Base-by-base conservation (phyloP, 192 early-diverging fungal species). In the Ambispora gerdemannii region DNA sequence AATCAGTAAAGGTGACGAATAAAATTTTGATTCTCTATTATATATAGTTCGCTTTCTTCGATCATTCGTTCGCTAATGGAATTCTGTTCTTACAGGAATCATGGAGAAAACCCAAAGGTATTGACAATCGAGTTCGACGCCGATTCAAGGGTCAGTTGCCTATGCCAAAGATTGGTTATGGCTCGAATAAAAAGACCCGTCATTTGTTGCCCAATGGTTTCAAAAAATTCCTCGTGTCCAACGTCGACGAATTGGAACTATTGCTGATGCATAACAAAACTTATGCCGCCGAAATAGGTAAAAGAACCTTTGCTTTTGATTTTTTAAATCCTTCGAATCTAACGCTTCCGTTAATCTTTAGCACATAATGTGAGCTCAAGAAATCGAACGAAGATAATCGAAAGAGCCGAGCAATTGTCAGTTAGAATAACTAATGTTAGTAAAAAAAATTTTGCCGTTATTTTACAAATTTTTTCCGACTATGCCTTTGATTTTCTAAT, bases 21-120 rank as follows among this genome's bases (percentile, higher is more conserved):
- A 67, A 32, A 34, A 25, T 25, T 53, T 27, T 20, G n/a, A 50
- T 0, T 28, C 20, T 15, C 8, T 67, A 28, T 71, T 33, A 70
- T 43, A 24, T 50, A 28, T 27, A 55, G 47, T 25, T 43, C n/a
- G n/a, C n/a, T n/a, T n/a, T n/a, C n/a, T n/a, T n/a, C n/a, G n/a
- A n/a, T n/a, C n/a, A n/a, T 43, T 43, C 15, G 6, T 15, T 43
- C 38, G 38, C 38, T 43, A 6, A 43, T 43, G 6, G 6, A 10
- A 59, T 38, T 10, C 58, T 17, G 24, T 15, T 31, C 71, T 52
- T 58, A 24, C 36, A 94, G 91, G 89, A 89, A 77, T 93, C 93
- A 75, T 99, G 97, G 97, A 92, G 97, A 86, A 95, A 97, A 83
- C 97, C 97, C 77, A 93, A 91, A 85, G 97, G 97, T 98, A 99